Base-by-base conservation (phyloP, 192 early-diverging fungal genomes). In the Kickxella alabastrina region DNA sequence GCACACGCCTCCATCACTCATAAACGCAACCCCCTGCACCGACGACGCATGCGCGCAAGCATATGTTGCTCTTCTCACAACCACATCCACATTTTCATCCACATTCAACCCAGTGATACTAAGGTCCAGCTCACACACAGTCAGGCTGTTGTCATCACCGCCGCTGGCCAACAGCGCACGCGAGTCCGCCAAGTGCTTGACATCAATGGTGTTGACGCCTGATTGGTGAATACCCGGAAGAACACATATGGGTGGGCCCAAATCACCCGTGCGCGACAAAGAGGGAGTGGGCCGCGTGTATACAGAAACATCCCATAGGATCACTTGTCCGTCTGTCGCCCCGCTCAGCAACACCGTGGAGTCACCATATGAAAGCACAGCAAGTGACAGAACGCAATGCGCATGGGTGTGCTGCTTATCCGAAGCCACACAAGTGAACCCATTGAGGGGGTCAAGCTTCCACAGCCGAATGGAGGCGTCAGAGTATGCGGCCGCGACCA, bases 61-160 rank as follows among this genome's bases (percentile, higher is more conserved):
- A 26, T 79, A 63, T 21, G 49, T 65, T 0, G n/a, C n/a, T n/a
- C n/a, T n/a, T n/a, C n/a, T n/a, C n/a, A n/a, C n/a, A n/a, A n/a
- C n/a, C 52, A 37, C 18, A 72, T 48, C 13, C 25, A 43, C n/a
- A 14, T 3, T 37, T 4, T 36, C 22, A 2, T 44, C 34, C 19
- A 6, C 2, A 19, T n/a, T 29, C 48, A n/a, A 48, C 59, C 59
- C 13, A 5, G 5, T 25, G 24, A 66, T 27, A 24, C 54, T 10
- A 4, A 25, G 32, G 19, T 3, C 28, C 24, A 82, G 15, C 41
- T 37, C 40, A 10, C 52, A 48, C 2, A 61, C 57, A 17, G 62
- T 48, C 14, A 89, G 26, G 1, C 77, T 67, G 61, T 87, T 87
- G 57, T 92, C 88, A 39, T 93, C 91, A 3, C 91, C 91, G 13